phyloP scores from a whole-genome alignment of 176 grass and related monocot species.

The Triticum aestivum region DNA sequence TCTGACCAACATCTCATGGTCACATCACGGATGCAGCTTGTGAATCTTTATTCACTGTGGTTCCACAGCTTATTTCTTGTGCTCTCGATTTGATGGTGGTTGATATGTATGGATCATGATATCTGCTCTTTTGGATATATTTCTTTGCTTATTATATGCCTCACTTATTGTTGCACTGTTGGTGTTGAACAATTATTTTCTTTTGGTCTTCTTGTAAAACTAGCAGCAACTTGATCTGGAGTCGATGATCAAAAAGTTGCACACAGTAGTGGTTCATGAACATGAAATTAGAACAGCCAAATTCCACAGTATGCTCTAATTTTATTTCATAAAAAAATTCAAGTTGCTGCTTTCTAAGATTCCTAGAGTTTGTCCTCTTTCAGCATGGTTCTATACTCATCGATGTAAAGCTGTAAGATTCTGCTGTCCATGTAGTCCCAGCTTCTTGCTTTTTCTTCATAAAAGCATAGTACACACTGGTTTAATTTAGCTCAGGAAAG shows the following conservation, averaged over 20 bases:
- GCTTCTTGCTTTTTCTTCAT: background rate
- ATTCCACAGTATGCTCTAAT: background rate
- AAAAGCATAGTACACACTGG: background rate
- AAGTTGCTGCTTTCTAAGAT: constrained; percentile 28
- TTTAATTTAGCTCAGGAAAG: constrained; percentile 10
- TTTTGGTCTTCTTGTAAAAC: background rate
- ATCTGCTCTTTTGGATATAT: constrained; percentile 35
- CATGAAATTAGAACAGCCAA: constrained; percentile 22
- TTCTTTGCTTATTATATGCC: constrained; percentile 37
- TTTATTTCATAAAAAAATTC: constrained; percentile 4
- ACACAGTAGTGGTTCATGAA: background rate
- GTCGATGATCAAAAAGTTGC: constrained; percentile 5
- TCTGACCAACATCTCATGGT: constrained; percentile 51
- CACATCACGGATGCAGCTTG: constrained; percentile 42
- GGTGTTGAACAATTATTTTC: background rate
- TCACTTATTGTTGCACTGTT: constrained; percentile 38
- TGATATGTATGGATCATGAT: constrained; percentile 15
- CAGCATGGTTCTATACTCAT: constrained; percentile 22
- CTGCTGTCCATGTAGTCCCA: constrained; percentile 10
- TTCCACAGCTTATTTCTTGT: constrained; percentile 52
- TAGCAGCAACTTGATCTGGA: background rate
- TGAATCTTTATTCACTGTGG: constrained; percentile 41
- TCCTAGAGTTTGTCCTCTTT: constrained; percentile 46
- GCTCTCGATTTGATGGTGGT: constrained; percentile 47
- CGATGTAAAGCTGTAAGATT: constrained; percentile 33